Evolutionary conservation across 352 stramenopile genomes (phyloP).

Genomic region (Globisporangium nodosum): DNA sequence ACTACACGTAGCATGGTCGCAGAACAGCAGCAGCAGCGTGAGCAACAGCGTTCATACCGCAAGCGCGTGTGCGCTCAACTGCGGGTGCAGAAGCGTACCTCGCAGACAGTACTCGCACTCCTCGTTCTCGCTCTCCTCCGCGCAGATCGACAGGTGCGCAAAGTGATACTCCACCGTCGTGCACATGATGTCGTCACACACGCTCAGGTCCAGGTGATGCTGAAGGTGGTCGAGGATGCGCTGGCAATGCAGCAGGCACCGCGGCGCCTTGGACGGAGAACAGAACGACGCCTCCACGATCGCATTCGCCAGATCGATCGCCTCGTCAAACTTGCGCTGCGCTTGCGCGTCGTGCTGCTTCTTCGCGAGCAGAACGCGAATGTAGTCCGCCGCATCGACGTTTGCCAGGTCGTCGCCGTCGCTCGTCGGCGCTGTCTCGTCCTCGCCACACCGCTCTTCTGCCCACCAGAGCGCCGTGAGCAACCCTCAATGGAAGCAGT

Average conservation of each 20-base stretch:
- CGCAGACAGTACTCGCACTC: slow-evolving; percentile 55
- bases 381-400: slow-evolving; percentile 5
- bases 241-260: slow-evolving; percentile 50
- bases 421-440: neutral
- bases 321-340: slow-evolving; percentile 28
- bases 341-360: slow-evolving; percentile 10
- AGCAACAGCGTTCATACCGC: too few species aligned
- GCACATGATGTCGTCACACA: slow-evolving; percentile 52
- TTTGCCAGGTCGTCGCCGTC: neutral
- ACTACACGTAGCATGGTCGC: slow-evolving; percentile 12
- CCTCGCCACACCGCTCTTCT: neutral
- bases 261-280: slow-evolving; percentile 33
- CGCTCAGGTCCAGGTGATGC: slow-evolving; percentile 49
- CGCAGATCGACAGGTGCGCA: slow-evolving; percentile 45
- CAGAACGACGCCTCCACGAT: slow-evolving; percentile 67
- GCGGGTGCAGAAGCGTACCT: slow-evolving; percentile 3
- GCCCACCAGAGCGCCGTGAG: too few species aligned
- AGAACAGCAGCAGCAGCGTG: neutral
- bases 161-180: slow-evolving; percentile 56
- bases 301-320: slow-evolving; percentile 38
- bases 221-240: slow-evolving; percentile 50
- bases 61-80: too few species aligned
- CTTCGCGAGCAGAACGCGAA: slow-evolving; percentile 6
- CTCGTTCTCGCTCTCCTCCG: slow-evolving; percentile 19
- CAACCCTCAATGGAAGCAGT: neutral